Evolutionary conservation across 2,329 filamentous ascomycete genomes (phyloP).

Genomic region (Neonectria magnoliae): DNA sequence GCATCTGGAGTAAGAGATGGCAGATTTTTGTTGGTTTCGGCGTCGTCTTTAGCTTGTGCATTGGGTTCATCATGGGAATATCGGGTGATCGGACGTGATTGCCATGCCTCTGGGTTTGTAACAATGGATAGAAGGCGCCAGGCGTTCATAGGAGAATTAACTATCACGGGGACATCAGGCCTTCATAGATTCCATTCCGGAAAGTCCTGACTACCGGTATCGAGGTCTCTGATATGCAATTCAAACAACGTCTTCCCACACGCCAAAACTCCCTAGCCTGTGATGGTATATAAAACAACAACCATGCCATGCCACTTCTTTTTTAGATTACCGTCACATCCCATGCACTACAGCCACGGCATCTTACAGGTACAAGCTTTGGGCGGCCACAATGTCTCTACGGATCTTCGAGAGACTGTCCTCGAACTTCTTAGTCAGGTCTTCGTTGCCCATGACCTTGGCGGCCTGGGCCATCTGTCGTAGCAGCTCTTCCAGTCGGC

Average conservation of each 20-base stretch:
- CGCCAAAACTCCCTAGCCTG: constrained; percentile 40
- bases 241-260: constrained; percentile 30
- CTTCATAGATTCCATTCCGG: constrained; percentile 35
- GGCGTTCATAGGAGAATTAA: constrained; percentile 19
- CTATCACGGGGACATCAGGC: constrained; percentile 21
- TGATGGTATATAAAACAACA: constrained; percentile 38
- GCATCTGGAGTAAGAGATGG: constrained; percentile 85
- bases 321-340: constrained; percentile 4
- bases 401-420: constrained; percentile 84
- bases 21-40: constrained; percentile 89
- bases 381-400: constrained; percentile 93
- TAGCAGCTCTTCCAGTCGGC: constrained; percentile 90
- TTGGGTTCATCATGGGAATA: constrained; percentile 72
- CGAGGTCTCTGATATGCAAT: constrained; percentile 18
- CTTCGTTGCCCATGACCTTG: constrained; percentile 98
- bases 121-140: constrained; percentile 12
- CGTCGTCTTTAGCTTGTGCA: constrained; percentile 79
- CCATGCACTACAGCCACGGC: constrained; percentile 17
- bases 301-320: constrained; percentile 23
- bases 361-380: constrained; percentile 85
- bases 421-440: constrained; percentile 92
- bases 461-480: constrained; percentile 95
- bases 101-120: not conserved
- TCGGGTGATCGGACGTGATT: constrained; percentile 47
- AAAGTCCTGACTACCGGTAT: constrained; percentile 16